Conservation (phyloP, 352 stramenopile species). For the Globisporangium radiosum region DNA sequence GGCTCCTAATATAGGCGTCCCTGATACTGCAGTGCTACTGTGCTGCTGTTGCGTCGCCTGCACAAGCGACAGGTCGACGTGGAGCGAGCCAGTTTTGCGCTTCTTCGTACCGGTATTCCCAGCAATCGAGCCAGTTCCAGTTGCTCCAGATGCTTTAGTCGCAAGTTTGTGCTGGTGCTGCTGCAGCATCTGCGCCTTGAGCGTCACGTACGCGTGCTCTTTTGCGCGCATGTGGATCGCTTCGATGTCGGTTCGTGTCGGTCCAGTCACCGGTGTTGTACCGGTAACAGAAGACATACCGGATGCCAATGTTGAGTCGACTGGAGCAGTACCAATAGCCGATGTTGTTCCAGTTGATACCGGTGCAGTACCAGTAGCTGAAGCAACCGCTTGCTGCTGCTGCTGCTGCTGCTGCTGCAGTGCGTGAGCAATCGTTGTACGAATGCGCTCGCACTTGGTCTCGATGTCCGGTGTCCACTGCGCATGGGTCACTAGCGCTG, state of each 20-base stretch:
- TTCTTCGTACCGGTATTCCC: not conserved
- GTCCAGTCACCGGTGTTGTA: not conserved
- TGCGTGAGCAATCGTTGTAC: slow-evolving; percentile 41
- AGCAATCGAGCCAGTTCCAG: slow-evolving; percentile 1
- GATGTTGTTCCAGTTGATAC: no score
- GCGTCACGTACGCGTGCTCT: slow-evolving; percentile 52
- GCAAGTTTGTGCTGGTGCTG: slow-evolving; percentile 25
- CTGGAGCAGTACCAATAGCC: no score
- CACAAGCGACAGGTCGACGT: not conserved
- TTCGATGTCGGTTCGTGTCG: not conserved
- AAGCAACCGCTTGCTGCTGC: slow-evolving; percentile 3
- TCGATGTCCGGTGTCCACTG: slow-evolving; percentile 52
- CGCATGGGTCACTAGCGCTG: slow-evolving; percentile 26
- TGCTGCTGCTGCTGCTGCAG: slow-evolving; percentile 10
- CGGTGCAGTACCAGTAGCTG: no score
- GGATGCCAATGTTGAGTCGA: no score
- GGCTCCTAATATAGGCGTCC: not conserved
- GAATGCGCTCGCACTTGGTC: slow-evolving; percentile 49
- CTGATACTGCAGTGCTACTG: not conserved
- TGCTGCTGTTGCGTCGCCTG: slow-evolving; percentile 16
- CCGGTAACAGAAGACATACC: no score
- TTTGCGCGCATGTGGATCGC: slow-evolving; percentile 21
- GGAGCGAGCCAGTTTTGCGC: not conserved
- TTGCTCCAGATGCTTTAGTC: slow-evolving; percentile 15
- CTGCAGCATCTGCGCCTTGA: slow-evolving; percentile 57